Percentiles rank a stretch among this genome's conserved stretches.
Evolutionary conservation across 805 yeast genomes (phyloP).

Genomic region (Candida nanaspora): DNA sequence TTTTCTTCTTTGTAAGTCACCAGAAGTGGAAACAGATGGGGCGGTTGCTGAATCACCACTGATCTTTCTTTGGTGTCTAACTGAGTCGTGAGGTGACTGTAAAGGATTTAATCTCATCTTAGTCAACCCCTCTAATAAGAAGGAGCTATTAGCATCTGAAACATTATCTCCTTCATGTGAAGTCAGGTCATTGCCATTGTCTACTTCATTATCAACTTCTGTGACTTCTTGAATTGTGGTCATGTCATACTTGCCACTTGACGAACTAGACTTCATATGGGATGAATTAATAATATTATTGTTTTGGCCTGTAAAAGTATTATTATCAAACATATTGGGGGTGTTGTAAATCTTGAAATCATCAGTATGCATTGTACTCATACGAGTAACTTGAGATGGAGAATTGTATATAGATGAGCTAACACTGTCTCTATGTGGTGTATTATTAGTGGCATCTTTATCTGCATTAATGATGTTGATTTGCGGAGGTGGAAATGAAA

Average conservation of each 20-base stretch:
- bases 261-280: conserved; percentile 1
- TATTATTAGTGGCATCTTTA: conserved; percentile 1
- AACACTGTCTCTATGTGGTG: conserved; percentile 1
- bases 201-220: conserved; percentile 18
- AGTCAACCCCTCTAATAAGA: conserved; percentile 9
- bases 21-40: too few species aligned
- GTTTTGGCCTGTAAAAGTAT: background rate
- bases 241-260: conserved; percentile 18
- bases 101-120: conserved; percentile 15
- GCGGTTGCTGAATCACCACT: background rate
- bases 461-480: conserved; percentile 1
- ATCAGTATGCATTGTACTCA: conserved; percentile 25
- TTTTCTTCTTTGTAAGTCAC: background rate
- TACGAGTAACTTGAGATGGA: conserved; percentile 11
- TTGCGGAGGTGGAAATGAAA: conserved; percentile 3
- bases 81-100: conserved; percentile 2
- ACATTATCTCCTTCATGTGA: background rate
- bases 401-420: conserved; percentile 11
- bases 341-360: conserved; percentile 23
- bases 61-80: background rate
- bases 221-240: conserved; percentile 27
- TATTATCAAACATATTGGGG: background rate
- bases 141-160: conserved; percentile 1
- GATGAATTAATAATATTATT: conserved; percentile 1
- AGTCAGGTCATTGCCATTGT: background rate